Percentiles rank a stretch among this genome's conserved stretches.
Evolutionary conservation across 2,329 filamentous ascomycete species (phyloP).

Genomic region (Lecanosticta acicola): DNA sequence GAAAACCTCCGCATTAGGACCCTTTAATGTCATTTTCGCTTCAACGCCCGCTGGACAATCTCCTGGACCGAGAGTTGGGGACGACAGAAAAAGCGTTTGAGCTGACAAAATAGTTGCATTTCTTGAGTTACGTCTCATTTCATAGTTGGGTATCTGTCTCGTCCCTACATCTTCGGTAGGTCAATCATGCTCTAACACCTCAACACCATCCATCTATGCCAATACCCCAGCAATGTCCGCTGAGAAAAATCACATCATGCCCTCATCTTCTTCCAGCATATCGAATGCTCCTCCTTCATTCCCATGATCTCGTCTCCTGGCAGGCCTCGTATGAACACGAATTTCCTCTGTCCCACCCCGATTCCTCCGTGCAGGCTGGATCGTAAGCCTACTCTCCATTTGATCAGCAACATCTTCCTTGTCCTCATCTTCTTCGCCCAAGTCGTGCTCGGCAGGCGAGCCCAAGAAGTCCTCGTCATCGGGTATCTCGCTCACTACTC

Average conservation of each 20-base stretch:
- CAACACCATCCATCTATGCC: no score
- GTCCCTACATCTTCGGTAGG: no score
- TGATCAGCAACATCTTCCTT: constrained; percentile 20
- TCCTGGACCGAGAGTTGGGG: no score
- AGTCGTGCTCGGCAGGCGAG: not conserved
- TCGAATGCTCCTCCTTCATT: constrained; percentile 4
- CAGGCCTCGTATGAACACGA: constrained; percentile 17
- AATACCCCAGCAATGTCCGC: no score
- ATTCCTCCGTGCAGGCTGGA: constrained; percentile 15
- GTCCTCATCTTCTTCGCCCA: constrained; percentile 13
- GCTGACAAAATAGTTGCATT: no score
- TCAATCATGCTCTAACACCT: no score
- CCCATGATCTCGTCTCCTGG: constrained; percentile 4
- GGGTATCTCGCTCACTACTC: constrained; percentile 6
- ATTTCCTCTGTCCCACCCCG: constrained; percentile 15
- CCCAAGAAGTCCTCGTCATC: constrained; percentile 5
- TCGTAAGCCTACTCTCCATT: constrained; percentile 24
- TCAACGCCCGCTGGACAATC: no score
- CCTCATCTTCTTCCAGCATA: constrained; percentile 11
- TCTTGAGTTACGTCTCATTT: no score
- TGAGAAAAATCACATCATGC: constrained; percentile 6
- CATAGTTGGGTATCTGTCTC: no score
- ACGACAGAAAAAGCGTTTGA: no score
- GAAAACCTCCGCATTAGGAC: no score
- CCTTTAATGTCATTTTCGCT: no score